Base-by-base conservation (phyloP, 345 rosid species). In the Heritiera littoralis region DNA sequence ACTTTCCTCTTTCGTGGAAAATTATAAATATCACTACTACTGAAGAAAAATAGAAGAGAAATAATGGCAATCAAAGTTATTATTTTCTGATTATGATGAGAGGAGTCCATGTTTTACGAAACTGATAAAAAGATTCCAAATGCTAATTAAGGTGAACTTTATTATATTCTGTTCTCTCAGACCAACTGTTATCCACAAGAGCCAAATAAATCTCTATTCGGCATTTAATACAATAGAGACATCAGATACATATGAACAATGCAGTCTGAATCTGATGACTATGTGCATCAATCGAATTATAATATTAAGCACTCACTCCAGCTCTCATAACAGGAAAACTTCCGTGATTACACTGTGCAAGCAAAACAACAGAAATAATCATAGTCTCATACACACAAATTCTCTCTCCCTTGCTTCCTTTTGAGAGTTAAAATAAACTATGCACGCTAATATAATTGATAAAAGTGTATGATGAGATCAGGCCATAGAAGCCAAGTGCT, bases 381-480 rank as follows among this genome's bases (percentile, higher is more conserved):
- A 70, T 23, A 23, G 28, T 23, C 0, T 23, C 28, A 23, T 12
- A 28, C 6, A n/a, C 0, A 17, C 8, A 68, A 15, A 46, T 46
- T 23, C 55, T 11, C 10, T 46, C 14, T 68, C 55, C 30, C 73
- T 67, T 64, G 14, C 30, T 20, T 59, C 49, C 20, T 72, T 52
- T 32, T 72, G 75, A 52, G 32, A 52, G 15, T 72, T 28, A 14
- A 14, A 72, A 32, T 72, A 52, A 52, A 52, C 46, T 72, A 32
- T 73, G 64, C 49, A 73, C 55, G 76, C 8, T 10, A 35, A 65
- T 28, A 28, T 63, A 14, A 77, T 56, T 64, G 52, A 23, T 45
- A 38, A 40, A 73, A 49, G 76, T 48, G 84, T 70, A 40, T n/a
- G 43, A 11, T 49, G 81, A 81, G 78, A 17, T 73, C 59, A 51